Evolutionary conservation across 768 basidiomycete genomes (phyloP), one percentile per base, ranked within the genome.

Genomic region (Cyathus striatus): DNA sequence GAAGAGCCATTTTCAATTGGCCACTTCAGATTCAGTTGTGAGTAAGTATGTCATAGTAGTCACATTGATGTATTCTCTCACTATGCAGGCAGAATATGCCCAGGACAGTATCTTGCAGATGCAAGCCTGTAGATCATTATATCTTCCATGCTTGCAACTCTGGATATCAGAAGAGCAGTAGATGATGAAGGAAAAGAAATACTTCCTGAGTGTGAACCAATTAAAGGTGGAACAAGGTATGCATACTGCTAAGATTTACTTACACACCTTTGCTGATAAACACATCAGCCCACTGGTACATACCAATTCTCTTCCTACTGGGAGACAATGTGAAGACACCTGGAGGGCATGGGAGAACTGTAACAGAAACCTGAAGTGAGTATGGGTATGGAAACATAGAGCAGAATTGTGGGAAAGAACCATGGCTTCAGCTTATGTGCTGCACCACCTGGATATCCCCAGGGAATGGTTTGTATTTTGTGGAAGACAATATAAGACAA

Each of bases 81-180:
- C n/a, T 23, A 18, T n/a, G 27, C 39, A 14, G 39, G 13, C 26
- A 55, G 55, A 5, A 46, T 60, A 17, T 73, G 71, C 45, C 63
- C 70, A 2, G 76, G 73, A 5, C 54, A 62, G n/a, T 45, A 70
- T 34, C 52, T 78, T 26, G 72, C 70, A 0, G 68, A 74, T 27
- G 55, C 61, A 4, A 70, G 68, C 13, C 22, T 72, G 18, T 67
- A 63, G 56, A 54, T 58, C 20, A 51, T 51, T 2, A 52, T 56
- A 10, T 51, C 52, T 18, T 40, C 51, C 10, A 45, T 69, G 10
- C 52, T 65, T 25, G 55, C 63, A 6, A 47, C 56, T 5, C 62
- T 63, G 45, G 41, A 54, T 24, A 55, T 69, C 36, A 37, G 37
- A 16, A 51, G 52, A 18, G 42, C 41, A 1, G 41, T 48, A 9